These are phyloP conservation scores for Ogataea hybrid DNA, from an alignment of 1,139 yeast genomes.

Conservation along the genomic window DNA sequence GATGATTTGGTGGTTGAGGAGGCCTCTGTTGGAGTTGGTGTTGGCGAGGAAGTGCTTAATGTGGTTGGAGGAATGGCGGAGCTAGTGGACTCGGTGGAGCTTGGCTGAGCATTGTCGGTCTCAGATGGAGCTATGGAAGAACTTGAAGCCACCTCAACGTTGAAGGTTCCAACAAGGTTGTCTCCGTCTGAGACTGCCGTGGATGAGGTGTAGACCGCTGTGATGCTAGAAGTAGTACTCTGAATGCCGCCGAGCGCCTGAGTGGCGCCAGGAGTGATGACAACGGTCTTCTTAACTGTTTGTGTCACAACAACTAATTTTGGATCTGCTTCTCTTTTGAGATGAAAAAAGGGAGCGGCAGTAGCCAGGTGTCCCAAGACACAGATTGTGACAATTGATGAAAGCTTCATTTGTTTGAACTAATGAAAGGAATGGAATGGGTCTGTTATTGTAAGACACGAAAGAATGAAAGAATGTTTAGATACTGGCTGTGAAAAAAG, in stretches of 20 bases:
- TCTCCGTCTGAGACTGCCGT: not conserved
- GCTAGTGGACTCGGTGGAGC: not conserved
- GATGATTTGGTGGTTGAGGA: conserved; percentile 9
- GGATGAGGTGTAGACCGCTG: not conserved
- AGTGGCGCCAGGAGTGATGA: conserved; percentile 20
- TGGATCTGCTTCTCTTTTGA: conserved; percentile 19
- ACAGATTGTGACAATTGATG: conserved; percentile 16
- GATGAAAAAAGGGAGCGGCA: conserved; percentile 20
- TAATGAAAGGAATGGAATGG: conserved; percentile 2
- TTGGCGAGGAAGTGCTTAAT: not conserved
- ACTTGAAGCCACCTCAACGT: not conserved
- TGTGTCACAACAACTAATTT: conserved; percentile 23
- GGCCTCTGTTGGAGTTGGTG: conserved; percentile 10
- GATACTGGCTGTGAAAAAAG: not conserved
- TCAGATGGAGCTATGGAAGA: conserved; percentile 1
- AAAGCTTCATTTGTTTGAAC: conserved; percentile 6
- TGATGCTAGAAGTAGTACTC: conserved; percentile 10
- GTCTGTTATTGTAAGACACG: not conserved
- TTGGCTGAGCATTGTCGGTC: not conserved
- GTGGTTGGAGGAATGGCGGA: not conserved
- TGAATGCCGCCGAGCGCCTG: conserved; percentile 14
- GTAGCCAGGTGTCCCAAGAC: conserved; percentile 18
- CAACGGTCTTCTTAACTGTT: conserved; percentile 20
- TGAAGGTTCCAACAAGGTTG: not conserved
- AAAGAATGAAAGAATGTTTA: not conserved